Evolutionary conservation across 1,284 basidiomycete species (phyloP), one percentile per base, ranked within the genome.

Genomic region (Fomitopsis palustris): DNA sequence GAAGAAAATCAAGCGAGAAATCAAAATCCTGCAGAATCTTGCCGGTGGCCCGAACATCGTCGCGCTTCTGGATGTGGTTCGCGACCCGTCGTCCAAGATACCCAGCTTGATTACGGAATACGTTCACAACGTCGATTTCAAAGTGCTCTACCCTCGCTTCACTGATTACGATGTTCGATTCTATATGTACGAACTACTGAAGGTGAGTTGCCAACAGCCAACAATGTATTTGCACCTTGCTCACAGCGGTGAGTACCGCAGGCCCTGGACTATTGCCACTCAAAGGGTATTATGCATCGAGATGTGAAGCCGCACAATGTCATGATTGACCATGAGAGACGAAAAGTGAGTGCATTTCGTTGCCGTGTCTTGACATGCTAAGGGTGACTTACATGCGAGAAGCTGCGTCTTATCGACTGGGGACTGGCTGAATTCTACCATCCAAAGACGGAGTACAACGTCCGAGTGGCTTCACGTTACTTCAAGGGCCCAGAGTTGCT

Each of bases 1-100:
- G 86, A 98, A 98, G 86, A 99, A 99, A 81, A 98, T 99, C 78
- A 98, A 98, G 81, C 86, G 96, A 63, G 96, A 99, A 79, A 98
- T 99, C 77, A 98, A 99, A 82, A 98, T 99, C 68, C 77, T 99
- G 39, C 95, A 97, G 75, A 98, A 98, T 75, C 82, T 98, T 23
- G 93, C 95, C 0, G 96, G 96, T 29, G 97, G 97, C 21, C 96
- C 96, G 73, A 99, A 90, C 79, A 89, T 83, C 64, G 86, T 91
- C 74, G 96, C 81, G 69, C 82, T 99, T 53, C 80, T 98, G 62
- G 96, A 99, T 70, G 95, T 98, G 64, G 97, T 99, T 60, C 87
- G 97, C 64, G 96, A 98, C 74, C 86, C 85, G 59, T 85, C 90
- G 69, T 95, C 93, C 56, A 98, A 98, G 80, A 98, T 98, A 62